Percentiles rank a stretch among this genome's conserved stretches.
Evolutionary conservation across 83 land plant genomes (phyloP).

Genomic region (Thuja plicata): DNA sequence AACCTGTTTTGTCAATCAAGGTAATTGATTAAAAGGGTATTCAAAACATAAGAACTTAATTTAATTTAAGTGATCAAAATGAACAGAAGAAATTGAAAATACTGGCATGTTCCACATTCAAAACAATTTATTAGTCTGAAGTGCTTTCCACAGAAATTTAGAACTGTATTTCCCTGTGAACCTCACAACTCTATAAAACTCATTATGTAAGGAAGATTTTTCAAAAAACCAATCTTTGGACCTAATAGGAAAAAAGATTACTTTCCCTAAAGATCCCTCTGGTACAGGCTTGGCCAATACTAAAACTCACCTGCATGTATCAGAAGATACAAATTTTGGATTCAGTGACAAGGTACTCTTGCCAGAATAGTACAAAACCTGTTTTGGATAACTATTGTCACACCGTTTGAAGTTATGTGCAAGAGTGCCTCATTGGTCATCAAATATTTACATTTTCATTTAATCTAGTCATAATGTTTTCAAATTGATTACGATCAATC

Average conservation of each 20-base stretch:
- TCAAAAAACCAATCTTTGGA: not conserved
- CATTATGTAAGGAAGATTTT: not conserved
- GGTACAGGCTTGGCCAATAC: not conserved
- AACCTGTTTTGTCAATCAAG: slow-evolving; percentile 48
- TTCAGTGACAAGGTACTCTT: not conserved
- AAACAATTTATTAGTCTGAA: not conserved
- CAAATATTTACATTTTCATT: too few relatives aligned
- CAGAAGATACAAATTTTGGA: not conserved
- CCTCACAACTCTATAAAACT: not conserved
- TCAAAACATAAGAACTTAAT: not conserved
- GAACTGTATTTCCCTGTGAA: not conserved
- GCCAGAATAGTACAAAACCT: not conserved
- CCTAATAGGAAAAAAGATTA: not conserved
- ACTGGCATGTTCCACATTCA: not conserved
- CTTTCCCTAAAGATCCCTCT: not conserved
- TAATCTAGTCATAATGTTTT: not conserved
- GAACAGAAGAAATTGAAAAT: not conserved
- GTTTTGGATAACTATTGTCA: too few relatives aligned
- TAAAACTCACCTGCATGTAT: not conserved
- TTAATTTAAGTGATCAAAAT: not conserved
- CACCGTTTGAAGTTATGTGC: too few relatives aligned
- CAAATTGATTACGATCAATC: not conserved
- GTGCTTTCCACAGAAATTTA: not conserved
- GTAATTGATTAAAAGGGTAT: not conserved
- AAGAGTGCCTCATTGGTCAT: too few relatives aligned